phyloP scores from a whole-genome alignment of 208 protist species.

The Trypanosoma lewisi region DNA sequence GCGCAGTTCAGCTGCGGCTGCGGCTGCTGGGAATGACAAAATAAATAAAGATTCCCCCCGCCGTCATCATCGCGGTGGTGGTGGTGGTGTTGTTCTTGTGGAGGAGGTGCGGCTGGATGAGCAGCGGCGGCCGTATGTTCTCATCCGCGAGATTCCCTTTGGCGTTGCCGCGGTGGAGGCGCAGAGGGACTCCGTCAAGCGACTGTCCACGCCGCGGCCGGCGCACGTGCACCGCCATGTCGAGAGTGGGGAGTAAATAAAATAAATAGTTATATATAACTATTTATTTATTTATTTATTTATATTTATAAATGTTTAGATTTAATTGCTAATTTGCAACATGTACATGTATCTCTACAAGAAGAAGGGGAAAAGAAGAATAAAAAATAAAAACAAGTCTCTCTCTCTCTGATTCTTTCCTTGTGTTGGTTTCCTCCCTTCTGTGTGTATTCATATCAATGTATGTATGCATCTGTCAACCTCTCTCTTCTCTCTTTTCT shows the following conservation, averaged over 20 bases:
- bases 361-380: no score
- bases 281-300: slow-evolving; percentile 8
- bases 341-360: no score
- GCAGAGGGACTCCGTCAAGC: slow-evolving; percentile 42
- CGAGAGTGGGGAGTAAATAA: neutral
- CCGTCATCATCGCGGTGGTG: no score
- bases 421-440: slow-evolving; percentile 6
- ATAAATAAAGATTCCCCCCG: no score
- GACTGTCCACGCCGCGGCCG: slow-evolving; percentile 48
- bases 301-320: neutral
- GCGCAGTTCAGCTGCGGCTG: no score
- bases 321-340: neutral
- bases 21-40: no score
- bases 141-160: slow-evolving; percentile 51
- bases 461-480: no score
- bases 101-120: slow-evolving; percentile 80
- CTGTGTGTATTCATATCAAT: no score
- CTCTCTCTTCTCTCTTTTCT: no score
- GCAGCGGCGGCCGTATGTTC: slow-evolving; percentile 61
- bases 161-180: slow-evolving; percentile 40
- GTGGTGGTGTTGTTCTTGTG: slow-evolving; percentile 30
- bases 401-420: neutral
- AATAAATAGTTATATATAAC: slow-evolving; percentile 7
- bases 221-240: slow-evolving; percentile 30
- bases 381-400: no score